These are phyloP conservation scores for Huntiella decipiens DNA, from an alignment of 2,329 filamentous ascomycete genomes.

Conservation along the genomic window DNA sequence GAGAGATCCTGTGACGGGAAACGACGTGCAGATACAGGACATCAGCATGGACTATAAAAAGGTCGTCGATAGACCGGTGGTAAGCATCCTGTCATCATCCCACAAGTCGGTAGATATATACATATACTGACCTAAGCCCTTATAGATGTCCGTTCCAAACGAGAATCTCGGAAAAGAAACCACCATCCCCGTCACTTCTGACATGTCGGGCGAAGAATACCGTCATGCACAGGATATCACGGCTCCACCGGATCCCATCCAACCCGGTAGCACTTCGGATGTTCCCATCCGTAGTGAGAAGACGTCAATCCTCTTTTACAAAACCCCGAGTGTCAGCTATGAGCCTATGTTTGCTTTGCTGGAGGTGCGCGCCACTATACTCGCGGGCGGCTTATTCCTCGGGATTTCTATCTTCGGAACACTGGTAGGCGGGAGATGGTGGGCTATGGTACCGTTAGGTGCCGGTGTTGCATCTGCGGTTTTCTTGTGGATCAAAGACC, in stretches of 20 bases:
- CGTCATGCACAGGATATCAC: constrained; percentile 73
- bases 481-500: constrained; percentile 76
- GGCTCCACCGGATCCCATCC: constrained; percentile 72
- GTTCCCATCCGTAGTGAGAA: constrained; percentile 92
- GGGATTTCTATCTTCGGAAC: constrained; percentile 61
- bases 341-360: constrained; percentile 68
- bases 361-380: constrained; percentile 52
- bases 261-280: constrained; percentile 68
- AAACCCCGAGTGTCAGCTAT: constrained; percentile 75
- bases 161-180: constrained; percentile 65
- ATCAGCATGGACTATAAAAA: constrained; percentile 50
- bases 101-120: too few species aligned
- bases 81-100: constrained; percentile 18
- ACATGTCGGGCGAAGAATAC: constrained; percentile 62
- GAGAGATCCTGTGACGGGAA: constrained; percentile 75
- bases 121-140: not conserved
- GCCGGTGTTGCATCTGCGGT: constrained; percentile 57
- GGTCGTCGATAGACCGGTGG: constrained; percentile 51
- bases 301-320: constrained; percentile 90
- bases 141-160: constrained; percentile 65
- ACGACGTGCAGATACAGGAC: constrained; percentile 71
- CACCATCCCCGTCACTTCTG: constrained; percentile 49
- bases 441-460: constrained; percentile 57
- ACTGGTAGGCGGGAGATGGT: constrained; percentile 57
- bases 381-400: constrained; percentile 53